Conservation (phyloP, 2,329 filamentous ascomycete species). For the Exophiala dermatitidis region DNA sequence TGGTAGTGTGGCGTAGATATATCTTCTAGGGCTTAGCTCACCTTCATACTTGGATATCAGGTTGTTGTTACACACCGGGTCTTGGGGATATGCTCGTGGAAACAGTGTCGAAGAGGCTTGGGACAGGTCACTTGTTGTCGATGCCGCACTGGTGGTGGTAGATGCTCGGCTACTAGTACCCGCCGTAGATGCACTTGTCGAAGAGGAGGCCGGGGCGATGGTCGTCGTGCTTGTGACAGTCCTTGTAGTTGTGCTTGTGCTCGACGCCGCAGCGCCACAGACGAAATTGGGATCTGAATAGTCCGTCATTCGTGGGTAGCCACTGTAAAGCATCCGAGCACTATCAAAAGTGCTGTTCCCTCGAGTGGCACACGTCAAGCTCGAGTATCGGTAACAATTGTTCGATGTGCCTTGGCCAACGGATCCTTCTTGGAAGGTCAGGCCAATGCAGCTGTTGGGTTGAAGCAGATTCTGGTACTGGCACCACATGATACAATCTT, state of each 20-base stretch:
- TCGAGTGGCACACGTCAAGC: slow-evolving; percentile 12
- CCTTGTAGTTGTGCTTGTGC: neutral
- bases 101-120: neutral
- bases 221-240: neutral
- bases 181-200: no score
- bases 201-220: no score
- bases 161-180: no score
- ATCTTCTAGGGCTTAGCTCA: neutral
- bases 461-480: slow-evolving; percentile 11
- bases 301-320: slow-evolving; percentile 18
- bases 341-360: slow-evolving; percentile 11
- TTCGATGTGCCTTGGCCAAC: slow-evolving; percentile 12
- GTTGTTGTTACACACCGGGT: slow-evolving; percentile 7
- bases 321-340: slow-evolving; percentile 13
- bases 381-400: slow-evolving; percentile 14
- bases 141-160: neutral
- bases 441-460: slow-evolving; percentile 13
- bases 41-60: slow-evolving; percentile 10
- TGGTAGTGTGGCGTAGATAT: neutral
- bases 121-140: slow-evolving; percentile 1
- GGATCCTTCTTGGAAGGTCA: slow-evolving; percentile 10
- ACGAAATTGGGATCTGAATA: slow-evolving; percentile 13
- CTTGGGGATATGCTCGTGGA: slow-evolving; percentile 5
- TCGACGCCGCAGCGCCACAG: neutral
- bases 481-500: slow-evolving; percentile 18